phyloP scores from a whole-genome alignment of 2,329 filamentous ascomycete genomes.

The Lomentospora prolificans region DNA sequence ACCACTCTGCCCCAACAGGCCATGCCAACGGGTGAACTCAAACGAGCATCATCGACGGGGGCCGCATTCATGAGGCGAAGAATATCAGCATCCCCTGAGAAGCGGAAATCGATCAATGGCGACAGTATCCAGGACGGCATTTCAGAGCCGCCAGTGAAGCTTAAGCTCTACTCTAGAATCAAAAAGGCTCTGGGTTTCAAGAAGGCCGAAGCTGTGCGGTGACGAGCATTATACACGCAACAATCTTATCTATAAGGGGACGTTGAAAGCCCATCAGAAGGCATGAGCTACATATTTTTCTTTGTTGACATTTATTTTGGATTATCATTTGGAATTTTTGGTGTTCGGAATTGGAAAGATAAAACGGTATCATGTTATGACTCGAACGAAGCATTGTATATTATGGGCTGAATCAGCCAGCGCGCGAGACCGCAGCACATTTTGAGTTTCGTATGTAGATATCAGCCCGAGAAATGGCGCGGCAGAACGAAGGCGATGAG shows the following conservation, averaged over 20 bases:
- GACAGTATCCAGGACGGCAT: background rate
- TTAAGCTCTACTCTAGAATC: constrained; percentile 10
- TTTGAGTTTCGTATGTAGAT: no score
- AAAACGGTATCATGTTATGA: no score
- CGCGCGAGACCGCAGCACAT: no score
- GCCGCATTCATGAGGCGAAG: constrained; percentile 17
- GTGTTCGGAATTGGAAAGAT: no score
- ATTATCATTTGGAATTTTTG: no score
- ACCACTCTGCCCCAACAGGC: background rate
- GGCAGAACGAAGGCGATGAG: no score
- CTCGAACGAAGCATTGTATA: no score
- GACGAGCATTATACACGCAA: background rate
- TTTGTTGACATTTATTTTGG: no score
- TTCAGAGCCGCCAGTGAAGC: constrained; percentile 7
- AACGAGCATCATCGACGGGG: constrained; percentile 15
- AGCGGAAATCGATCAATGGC: background rate
- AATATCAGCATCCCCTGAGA: background rate
- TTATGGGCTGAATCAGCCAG: no score
- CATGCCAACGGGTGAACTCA: constrained; percentile 7
- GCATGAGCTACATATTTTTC: no score
- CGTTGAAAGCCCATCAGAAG: background rate
- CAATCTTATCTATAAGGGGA: background rate
- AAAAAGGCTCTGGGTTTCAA: constrained; percentile 11
- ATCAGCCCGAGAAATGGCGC: no score
- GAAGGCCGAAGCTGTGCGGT: background rate